Conservation (phyloP, 2,329 filamentous ascomycete species). For the Orbilia oligospora region DNA sequence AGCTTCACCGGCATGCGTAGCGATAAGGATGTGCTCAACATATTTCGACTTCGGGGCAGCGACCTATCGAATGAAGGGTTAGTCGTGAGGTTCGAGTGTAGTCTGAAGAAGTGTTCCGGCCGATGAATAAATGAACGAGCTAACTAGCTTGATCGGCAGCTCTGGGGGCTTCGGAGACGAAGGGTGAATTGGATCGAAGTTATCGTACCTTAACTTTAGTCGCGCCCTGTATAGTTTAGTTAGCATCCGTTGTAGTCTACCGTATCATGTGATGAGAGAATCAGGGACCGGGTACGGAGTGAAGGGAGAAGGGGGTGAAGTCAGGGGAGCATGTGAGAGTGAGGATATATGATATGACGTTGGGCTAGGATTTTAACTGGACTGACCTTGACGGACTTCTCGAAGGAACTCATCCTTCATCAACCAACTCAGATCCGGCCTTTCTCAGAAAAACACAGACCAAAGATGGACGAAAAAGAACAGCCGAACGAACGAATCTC, state of each 20-base stretch:
- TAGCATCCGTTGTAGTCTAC: constrained; percentile 27
- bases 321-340: constrained; percentile 21
- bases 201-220: constrained; percentile 64
- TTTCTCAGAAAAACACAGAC: constrained; percentile 29
- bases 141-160: constrained; percentile 79
- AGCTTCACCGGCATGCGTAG: constrained; percentile 93
- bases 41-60: constrained; percentile 99
- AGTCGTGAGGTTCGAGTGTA: constrained; percentile 5
- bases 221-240: constrained; percentile 62
- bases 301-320: constrained; percentile 8
- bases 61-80: constrained; percentile 70
- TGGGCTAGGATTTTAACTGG: constrained; percentile 10
- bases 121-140: constrained; percentile 7
- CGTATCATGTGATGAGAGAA: neutral
- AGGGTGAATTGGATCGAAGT: constrained; percentile 1
- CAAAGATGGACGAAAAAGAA: constrained; percentile 27
- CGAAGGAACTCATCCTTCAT: constrained; percentile 86
- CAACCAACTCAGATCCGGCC: constrained; percentile 48
- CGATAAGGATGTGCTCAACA: constrained; percentile 96
- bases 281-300: too few relatives aligned
- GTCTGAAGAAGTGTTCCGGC: neutral
- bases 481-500: constrained; percentile 29
- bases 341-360: constrained; percentile 37
- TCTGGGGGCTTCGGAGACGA: constrained; percentile 74
- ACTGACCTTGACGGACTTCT: constrained; percentile 93